Conservation (phyloP, 2,329 filamentous ascomycete genomes). For the Pseudogymnoascus sp. region DNA sequence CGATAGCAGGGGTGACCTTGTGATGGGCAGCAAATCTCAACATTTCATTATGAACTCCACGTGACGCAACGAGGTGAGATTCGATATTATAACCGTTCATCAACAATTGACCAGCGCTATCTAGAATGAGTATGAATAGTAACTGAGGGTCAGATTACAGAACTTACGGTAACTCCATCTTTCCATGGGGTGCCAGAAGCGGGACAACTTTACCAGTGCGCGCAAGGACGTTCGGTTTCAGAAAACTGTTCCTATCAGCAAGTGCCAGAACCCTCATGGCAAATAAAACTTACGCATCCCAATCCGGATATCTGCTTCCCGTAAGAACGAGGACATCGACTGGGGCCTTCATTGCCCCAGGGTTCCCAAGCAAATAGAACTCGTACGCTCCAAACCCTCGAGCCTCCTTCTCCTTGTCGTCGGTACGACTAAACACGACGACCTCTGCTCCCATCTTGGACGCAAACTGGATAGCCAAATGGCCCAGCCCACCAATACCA, state of each 20-base stretch:
- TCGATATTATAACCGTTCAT: constrained; percentile 16
- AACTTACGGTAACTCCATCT: constrained; percentile 16
- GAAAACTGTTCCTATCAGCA: constrained; percentile 7
- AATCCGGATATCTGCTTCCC: constrained; percentile 29
- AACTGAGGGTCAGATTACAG: not conserved
- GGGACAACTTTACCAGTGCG: constrained; percentile 42
- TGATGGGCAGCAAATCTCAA: constrained; percentile 16
- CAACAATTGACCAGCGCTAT: constrained; percentile 10
- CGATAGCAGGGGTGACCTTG: constrained; percentile 15
- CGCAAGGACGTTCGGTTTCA: constrained; percentile 28
- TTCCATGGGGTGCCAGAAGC: constrained; percentile 25
- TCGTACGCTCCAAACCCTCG: constrained; percentile 49
- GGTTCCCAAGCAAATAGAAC: constrained; percentile 26
- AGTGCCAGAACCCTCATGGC: not conserved
- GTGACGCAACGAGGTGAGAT: constrained; percentile 14
- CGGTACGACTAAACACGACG: constrained; percentile 52
- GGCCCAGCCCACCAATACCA: constrained; percentile 51
- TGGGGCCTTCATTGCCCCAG: constrained; percentile 16
- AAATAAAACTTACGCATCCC: constrained; percentile 21
- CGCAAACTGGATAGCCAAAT: constrained; percentile 53
- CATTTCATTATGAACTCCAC: constrained; percentile 16
- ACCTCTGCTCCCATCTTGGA: constrained; percentile 51
- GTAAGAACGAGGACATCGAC: constrained; percentile 18
- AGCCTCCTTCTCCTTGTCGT: constrained; percentile 49
- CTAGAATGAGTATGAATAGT: not conserved